A percentile compares a stretch with the other conserved stretches of the same genome.
Evolutionary conservation across 2,329 filamentous ascomycete species (phyloP).

Genomic region (Dothideomycetidae sp.): DNA sequence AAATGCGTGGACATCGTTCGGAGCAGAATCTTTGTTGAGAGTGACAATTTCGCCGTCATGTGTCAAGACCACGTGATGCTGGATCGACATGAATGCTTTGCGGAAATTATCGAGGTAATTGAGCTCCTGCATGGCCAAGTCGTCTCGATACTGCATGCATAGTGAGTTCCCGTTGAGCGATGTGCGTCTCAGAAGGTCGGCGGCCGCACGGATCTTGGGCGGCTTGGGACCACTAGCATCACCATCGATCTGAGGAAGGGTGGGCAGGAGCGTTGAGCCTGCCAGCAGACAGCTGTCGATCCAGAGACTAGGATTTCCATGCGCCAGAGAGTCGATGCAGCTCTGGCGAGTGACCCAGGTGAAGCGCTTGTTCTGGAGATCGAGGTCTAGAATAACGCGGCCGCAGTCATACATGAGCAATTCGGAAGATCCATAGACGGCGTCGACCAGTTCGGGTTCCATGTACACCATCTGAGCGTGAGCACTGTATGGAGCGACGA

Average conservation of each 20-base stretch:
- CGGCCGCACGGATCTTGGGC: constrained; percentile 55
- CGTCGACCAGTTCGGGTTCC: constrained; percentile 45
- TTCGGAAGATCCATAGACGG: constrained; percentile 72
- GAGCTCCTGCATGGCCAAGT: constrained; percentile 54
- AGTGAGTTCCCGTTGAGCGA: constrained; percentile 57
- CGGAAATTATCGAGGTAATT: constrained; percentile 77
- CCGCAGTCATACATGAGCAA: constrained; percentile 73
- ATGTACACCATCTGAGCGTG: constrained; percentile 48
- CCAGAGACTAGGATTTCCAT: constrained; percentile 57
- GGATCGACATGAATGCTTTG: constrained; percentile 69
- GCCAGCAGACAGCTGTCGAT: constrained; percentile 71
- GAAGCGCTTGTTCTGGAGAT: constrained; percentile 56
- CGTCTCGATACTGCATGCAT: constrained; percentile 61
- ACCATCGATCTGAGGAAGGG: constrained; percentile 61
- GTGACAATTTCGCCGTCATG: constrained; percentile 64
- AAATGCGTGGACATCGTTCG: constrained; percentile 75
- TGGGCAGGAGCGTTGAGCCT: constrained; percentile 64
- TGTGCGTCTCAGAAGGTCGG: constrained; percentile 56
- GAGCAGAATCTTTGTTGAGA: constrained; percentile 57
- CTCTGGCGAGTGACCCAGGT: constrained; percentile 49
- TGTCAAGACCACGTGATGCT: constrained; percentile 74
- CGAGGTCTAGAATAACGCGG: constrained; percentile 53
- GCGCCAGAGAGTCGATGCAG: constrained; percentile 53
- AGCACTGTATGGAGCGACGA: constrained; percentile 77
- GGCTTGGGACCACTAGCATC: constrained; percentile 12